Evolutionary conservation across 2,329 filamentous ascomycete species (phyloP).

Genomic region (Penicillium nordicum): DNA sequence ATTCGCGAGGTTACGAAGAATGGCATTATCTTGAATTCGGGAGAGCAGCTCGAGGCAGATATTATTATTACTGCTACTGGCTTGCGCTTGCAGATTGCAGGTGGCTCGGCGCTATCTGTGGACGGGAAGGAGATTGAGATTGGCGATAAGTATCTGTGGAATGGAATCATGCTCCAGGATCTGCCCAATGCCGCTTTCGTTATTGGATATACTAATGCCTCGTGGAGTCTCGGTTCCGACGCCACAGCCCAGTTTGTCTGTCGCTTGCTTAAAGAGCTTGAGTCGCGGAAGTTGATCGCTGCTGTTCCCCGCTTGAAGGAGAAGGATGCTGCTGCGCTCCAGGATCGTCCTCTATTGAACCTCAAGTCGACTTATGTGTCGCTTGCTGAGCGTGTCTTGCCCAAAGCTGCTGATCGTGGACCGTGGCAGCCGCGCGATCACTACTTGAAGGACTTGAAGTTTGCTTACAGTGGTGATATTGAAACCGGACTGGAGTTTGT

Average conservation of each 20-base stretch:
- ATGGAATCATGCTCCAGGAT: conserved; percentile 45
- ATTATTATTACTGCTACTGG: conserved; percentile 47
- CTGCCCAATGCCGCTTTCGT: conserved; percentile 43
- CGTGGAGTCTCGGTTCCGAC: conserved; percentile 47
- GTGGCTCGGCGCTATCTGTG: conserved; percentile 35
- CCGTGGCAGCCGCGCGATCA: conserved; percentile 41
- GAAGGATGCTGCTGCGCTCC: conserved; percentile 17
- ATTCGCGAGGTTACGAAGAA: conserved; percentile 51
- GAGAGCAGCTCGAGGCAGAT: conserved; percentile 40
- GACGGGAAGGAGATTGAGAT: conserved; percentile 37
- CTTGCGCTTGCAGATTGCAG: conserved; percentile 41
- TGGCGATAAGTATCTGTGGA: conserved; percentile 42
- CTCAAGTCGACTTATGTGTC: conserved; percentile 43
- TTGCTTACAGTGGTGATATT: conserved; percentile 37
- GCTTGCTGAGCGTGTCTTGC: conserved; percentile 33
- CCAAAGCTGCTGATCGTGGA: conserved; percentile 38
- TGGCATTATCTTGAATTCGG: conserved; percentile 49
- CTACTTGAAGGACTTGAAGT: conserved; percentile 40
- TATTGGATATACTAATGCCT: conserved; percentile 45
- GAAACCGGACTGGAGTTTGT: conserved; percentile 33
- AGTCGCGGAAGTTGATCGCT: conserved; percentile 24
- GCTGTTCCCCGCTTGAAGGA: conserved; percentile 29
- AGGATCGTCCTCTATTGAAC: conserved; percentile 34
- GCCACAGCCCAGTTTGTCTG: conserved; percentile 41
- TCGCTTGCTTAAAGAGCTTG: conserved; percentile 36